Evolutionary conservation across 1,284 basidiomycete genomes (phyloP), one percentile per base, ranked within the genome.

Genomic region (Gymnopus androsaceus): DNA sequence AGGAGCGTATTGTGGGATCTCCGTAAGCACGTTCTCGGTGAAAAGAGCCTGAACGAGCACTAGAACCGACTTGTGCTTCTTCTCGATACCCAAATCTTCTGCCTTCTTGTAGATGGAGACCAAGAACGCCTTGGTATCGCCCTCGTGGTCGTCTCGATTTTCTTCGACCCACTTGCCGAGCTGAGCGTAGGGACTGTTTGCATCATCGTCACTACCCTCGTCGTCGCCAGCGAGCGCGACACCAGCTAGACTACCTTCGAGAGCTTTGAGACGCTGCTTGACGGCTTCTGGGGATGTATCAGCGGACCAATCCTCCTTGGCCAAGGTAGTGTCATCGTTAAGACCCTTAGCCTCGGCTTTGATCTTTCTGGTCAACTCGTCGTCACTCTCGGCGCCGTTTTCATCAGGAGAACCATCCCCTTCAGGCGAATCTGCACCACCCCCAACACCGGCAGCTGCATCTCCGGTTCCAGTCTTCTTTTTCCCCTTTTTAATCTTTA

Each of bases 241-340:
- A 33, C 76, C 76, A 15, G 81, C 81, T 67, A 95, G 74, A 59
- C 78, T 78, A 46, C 81, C 79, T 62, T 92, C 88, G 37, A 97
- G 79, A 4, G 85, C 85, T 67, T 89, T 88, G 68, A 94, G 81
- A 55, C 95, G 92, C 45, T 90, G 87, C 63, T 89, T 89, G 59
- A 98, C 91, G 41, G 94, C 95, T 64, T 93, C 93, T n/a, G 89
- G 83, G 3, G 92, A 94, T 1, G 93, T 95, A 69, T 96, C 94
- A 30, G 86, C 89, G 45, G 90, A 90, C 95, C 95, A 97, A 59
- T 90, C 91, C 51, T 92, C 90, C 45, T 87, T 82, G 27, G 77
- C 80, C 47, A 89, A 73, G 3, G 75, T 67, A 11, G 84, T 74
- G 2, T 92, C 83, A 5, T 73, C 71, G 47, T 84, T 84, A 59